phyloP scores from a whole-genome alignment of 1,284 basidiomycete species.

The Phenoliferia sp. region DNA sequence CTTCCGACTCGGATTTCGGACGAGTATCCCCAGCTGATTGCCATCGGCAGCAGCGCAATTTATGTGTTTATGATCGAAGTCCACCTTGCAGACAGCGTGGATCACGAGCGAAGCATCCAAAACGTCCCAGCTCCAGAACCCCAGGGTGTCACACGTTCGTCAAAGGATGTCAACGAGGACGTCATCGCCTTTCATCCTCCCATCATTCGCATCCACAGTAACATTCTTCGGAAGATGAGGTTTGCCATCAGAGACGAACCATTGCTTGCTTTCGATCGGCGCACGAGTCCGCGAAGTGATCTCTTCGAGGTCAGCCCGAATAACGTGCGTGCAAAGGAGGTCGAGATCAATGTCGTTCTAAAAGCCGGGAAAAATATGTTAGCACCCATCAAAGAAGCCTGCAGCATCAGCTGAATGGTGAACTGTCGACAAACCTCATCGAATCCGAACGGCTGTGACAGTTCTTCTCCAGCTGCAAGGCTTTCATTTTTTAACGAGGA shows the following conservation, averaged over 20 bases:
- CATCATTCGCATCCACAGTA: not conserved
- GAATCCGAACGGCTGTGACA: not conserved
- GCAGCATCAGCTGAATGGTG: too few species aligned
- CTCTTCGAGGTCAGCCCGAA: not conserved
- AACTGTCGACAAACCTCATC: not conserved
- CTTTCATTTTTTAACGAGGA: too few species aligned
- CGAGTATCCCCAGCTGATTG: too few species aligned
- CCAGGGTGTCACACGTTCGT: not conserved
- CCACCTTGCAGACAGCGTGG: too few species aligned
- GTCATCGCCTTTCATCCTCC: not conserved
- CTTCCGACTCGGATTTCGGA: too few species aligned
- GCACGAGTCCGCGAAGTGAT: not conserved
- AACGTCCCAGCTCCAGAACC: too few species aligned
- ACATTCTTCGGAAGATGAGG: not conserved
- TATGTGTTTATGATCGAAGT: too few species aligned
- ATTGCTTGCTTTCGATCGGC: not conserved
- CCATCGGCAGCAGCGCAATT: too few species aligned
- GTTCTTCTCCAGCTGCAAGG: not conserved
- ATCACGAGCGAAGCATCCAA: too few species aligned
- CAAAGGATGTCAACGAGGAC: not conserved
- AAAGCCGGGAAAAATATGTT: too few species aligned
- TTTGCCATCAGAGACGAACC: not conserved
- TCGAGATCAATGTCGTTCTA: conserved; percentile 2
- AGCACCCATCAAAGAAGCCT: not conserved
- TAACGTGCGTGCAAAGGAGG: not conserved